Base-by-base conservation (phyloP, 164 flowering plant species). In the Vitis riparia region DNA sequence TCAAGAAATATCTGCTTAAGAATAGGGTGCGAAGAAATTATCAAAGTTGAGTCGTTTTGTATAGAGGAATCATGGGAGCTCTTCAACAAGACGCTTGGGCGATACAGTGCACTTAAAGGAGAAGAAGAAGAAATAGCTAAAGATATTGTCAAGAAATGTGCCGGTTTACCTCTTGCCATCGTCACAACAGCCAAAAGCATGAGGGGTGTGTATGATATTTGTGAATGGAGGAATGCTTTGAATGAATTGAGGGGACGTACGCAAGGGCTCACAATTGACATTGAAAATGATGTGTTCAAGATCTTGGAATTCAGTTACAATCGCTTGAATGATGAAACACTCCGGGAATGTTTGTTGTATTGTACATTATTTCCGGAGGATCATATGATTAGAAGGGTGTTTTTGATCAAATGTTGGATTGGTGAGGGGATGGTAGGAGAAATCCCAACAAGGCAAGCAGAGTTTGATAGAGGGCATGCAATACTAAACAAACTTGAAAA, bases 121-220 rank as follows among this genome's bases (percentile, higher is more conserved):
- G 9, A 55, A 13, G 14, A 67, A n/a, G 11, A 15, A 50, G 30
- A 49, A 8, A 5, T 67, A 29, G 76, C 79, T 23, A 62, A 55
- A 19, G 4, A 2, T 5, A 58, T 79, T 9, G 62, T 17, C 0
- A 2, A 59, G 3, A 72, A 79, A 64, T 72, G 82, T 44, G 69
- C 15, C 1, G 69, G 82, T 59, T 13, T 77, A 47, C 83, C 83
- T 0, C 75, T 80, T 0, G 78, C 66, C 0, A 69, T 80, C 23
- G 23, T 72, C 16, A 67, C 76, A 9, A 30, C 70, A 0, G 78
- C 73, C 0, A 50, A 66, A 9, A 66, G 73, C 47, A 65, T 80
- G 76, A 77, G 70, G 4, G 59, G 61, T 19, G 66, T 30, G 9
- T 11, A 23, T 14, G 63, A 70, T 3, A 7, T 64, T 1, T 5